These are phyloP conservation scores for Syncephalastrum racemosum DNA, from an alignment of 371 early-diverging fungal species.

Conservation along the genomic window DNA sequence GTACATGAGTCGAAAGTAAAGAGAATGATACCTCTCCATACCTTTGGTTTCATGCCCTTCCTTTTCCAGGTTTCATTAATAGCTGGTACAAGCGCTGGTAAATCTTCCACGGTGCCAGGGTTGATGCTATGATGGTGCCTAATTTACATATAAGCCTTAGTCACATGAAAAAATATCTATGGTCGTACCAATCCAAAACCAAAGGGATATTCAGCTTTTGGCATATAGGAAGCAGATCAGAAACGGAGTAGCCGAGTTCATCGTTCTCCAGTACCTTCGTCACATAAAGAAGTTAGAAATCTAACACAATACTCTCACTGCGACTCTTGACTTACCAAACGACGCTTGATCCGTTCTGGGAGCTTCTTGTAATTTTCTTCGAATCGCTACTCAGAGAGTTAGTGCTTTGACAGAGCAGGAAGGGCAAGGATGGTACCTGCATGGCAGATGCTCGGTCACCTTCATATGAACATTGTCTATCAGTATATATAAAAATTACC, in stretches of 20 bases:
- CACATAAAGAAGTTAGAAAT: not conserved
- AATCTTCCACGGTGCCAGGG: slow-evolving; percentile 27
- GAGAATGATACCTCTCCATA: slow-evolving; percentile 4
- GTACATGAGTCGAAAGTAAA: not conserved
- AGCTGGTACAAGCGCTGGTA: slow-evolving; percentile 24
- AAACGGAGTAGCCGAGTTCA: slow-evolving; percentile 45
- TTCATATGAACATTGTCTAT: not conserved
- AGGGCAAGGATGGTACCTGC: slow-evolving; percentile 11
- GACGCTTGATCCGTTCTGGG: slow-evolving; percentile 30
- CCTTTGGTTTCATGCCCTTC: slow-evolving; percentile 46
- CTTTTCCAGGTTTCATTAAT: slow-evolving; percentile 45
- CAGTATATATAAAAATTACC: too few species aligned
- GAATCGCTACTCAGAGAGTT: slow-evolving; percentile 33
- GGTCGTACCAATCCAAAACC: slow-evolving; percentile 47
- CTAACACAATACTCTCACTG: not conserved
- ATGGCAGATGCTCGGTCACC: slow-evolving; percentile 37
- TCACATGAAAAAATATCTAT: not conserved
- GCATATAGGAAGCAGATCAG: slow-evolving; percentile 47
- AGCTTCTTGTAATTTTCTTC: slow-evolving; percentile 34
- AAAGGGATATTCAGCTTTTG: slow-evolving; percentile 41
- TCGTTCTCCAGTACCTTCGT: slow-evolving; percentile 43
- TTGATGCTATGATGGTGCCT: slow-evolving; percentile 48
- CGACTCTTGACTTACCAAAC: slow-evolving; percentile 22
- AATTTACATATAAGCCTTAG: not conserved
- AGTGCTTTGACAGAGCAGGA: not conserved